Evolutionary conservation across 2,329 filamentous ascomycete species (phyloP), one percentile per base, ranked within the genome.

Genomic region (Colletotrichum theobromicola): DNA sequence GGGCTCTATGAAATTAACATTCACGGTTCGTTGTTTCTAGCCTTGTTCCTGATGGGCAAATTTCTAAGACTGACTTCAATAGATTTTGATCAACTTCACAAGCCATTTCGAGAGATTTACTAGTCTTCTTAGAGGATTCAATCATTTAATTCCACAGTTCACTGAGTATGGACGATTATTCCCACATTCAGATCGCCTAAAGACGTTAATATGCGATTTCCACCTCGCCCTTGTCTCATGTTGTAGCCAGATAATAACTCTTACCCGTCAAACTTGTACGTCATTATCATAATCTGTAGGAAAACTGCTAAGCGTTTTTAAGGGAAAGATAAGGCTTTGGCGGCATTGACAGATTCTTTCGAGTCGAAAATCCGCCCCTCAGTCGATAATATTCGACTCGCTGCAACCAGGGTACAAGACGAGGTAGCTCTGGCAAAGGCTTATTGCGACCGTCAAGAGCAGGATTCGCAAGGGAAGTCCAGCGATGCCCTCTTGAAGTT

Each of bases 1-100:
- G 60, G 60, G 60, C 26, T 26, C 21, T 12, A 9, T 63, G 60
- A 63, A 42, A 13, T n/a, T 63, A 12, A 63, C 60, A 15, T 63
- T 63, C 15, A 63, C 42, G 60, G 34, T 63, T 16, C n/a, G 57
- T n/a, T n/a, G n/a, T n/a, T n/a, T n/a, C n/a, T n/a, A n/a, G n/a
- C n/a, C n/a, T n/a, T n/a, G n/a, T n/a, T n/a, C n/a, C n/a, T n/a
- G n/a, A n/a, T n/a, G n/a, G n/a, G n/a, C n/a, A n/a, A n/a, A n/a
- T n/a, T n/a, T n/a, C n/a, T n/a, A n/a, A n/a, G n/a, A n/a, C 34
- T 63, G n/a, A 63, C 2, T n/a, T 16, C 7, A 7, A 18, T 12
- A 28, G 60, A 34, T 42, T 21, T 42, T 63, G 15, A 63, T 63
- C 4, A 63, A 42, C 2, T 63, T 63, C 10, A 63, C 32, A 13